Percentiles rank a stretch among this genome's conserved stretches.
These are phyloP conservation scores for Phytophthora hibernalis DNA, from an alignment of 352 stramenopile species.

Conservation along the genomic window DNA sequence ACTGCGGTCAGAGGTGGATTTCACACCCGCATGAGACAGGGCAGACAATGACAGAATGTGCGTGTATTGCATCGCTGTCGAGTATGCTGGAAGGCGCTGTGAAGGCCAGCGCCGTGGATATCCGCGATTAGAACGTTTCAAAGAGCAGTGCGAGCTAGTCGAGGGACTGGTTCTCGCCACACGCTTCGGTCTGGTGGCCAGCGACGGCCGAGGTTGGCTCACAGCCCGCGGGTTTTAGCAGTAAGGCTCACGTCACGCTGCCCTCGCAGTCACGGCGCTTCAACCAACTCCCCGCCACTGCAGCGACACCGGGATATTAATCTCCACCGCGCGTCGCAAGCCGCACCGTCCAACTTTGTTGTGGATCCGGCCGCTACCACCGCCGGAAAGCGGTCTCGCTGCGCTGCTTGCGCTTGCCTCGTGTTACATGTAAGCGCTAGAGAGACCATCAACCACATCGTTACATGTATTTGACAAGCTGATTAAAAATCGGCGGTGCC, in stretches of 20 bases:
- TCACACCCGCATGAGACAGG: conserved; percentile 1
- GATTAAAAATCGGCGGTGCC: conserved; percentile 1
- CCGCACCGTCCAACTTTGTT: not conserved
- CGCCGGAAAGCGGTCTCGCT: not conserved
- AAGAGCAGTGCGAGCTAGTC: no score
- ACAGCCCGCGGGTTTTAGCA: not conserved
- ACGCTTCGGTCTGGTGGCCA: not conserved
- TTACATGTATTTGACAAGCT: no score
- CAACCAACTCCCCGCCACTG: not conserved
- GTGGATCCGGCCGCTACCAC: not conserved
- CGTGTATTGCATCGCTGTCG: not conserved
- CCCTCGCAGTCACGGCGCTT: not conserved
- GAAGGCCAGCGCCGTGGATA: no score
- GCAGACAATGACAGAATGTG: not conserved
- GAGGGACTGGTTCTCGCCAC: not conserved
- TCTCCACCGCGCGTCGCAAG: not conserved
- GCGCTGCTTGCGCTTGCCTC: no score
- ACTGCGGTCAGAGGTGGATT: not conserved
- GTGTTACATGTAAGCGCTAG: no score
- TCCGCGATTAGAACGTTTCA: no score
- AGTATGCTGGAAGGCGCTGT: not conserved
- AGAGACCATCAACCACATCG: no score
- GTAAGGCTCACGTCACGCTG: not conserved
- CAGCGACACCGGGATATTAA: not conserved
- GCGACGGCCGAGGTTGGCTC: not conserved